Evolutionary conservation across 2,329 filamentous ascomycete species (phyloP).

Genomic region (Ophioceras dolichostomum): DNA sequence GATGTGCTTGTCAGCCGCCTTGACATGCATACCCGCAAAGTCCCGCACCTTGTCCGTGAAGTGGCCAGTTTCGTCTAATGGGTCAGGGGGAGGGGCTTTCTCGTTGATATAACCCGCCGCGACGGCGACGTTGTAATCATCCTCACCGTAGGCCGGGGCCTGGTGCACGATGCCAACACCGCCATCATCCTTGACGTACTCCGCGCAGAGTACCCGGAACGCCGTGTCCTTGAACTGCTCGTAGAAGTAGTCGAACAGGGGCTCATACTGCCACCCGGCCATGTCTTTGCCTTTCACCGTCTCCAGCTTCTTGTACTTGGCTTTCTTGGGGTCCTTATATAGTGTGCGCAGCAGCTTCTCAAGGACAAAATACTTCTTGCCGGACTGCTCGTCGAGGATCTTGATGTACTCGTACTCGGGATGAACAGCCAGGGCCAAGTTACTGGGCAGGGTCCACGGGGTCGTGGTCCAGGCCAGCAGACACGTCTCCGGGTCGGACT

Average conservation of each 20-base stretch:
- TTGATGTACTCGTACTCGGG: slow-evolving; percentile 75
- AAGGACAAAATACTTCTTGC: slow-evolving; percentile 74
- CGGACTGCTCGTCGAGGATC: slow-evolving; percentile 69
- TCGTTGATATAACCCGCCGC: slow-evolving; percentile 67
- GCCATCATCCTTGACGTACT: slow-evolving; percentile 78
- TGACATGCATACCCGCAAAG: slow-evolving; percentile 80
- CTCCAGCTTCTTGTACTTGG: slow-evolving; percentile 75
- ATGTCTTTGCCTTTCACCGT: slow-evolving; percentile 76
- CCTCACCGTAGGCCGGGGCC: slow-evolving; percentile 85
- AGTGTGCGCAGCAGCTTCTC: slow-evolving; percentile 71
- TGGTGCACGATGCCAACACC: slow-evolving; percentile 94
- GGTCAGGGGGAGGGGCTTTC: slow-evolving; percentile 71
- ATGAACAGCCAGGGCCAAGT: slow-evolving; percentile 58
- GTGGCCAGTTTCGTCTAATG: slow-evolving; percentile 71
- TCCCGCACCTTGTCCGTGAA: slow-evolving; percentile 69
- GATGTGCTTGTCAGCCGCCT: slow-evolving; percentile 84
- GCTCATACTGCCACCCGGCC: slow-evolving; percentile 79
- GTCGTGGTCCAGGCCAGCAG: slow-evolving; percentile 84
- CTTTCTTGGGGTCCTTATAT: slow-evolving; percentile 94
- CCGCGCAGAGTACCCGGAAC: slow-evolving; percentile 72
- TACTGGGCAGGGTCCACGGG: slow-evolving; percentile 70
- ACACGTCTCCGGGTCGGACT: slow-evolving; percentile 62
- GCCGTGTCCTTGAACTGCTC: slow-evolving; percentile 77
- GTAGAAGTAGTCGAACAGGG: slow-evolving; percentile 81
- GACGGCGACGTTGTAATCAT: slow-evolving; percentile 80